phyloP scores from a whole-genome alignment of 805 yeast species.

The Komagataella kurtzmanii region DNA sequence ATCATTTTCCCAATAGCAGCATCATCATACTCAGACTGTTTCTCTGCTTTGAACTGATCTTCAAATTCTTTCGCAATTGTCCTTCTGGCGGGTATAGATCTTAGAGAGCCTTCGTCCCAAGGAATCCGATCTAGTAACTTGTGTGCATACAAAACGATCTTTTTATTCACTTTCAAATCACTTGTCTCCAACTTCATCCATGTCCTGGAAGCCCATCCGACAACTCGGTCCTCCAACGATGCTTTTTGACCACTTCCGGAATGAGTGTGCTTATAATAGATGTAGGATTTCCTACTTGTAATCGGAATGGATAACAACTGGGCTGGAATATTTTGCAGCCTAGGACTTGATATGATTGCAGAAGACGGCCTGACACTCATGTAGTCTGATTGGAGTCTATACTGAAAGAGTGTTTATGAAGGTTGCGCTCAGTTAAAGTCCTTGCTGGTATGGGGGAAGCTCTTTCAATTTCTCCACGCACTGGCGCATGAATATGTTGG shows the following conservation, averaged over 20 bases:
- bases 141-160: conserved; percentile 40
- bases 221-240: conserved; percentile 25
- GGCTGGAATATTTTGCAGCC: conserved; percentile 23
- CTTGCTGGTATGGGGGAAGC: not conserved
- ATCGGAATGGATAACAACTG: conserved; percentile 63
- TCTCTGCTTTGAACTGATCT: conserved; percentile 12
- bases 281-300: conserved; percentile 42
- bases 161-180: conserved; percentile 38
- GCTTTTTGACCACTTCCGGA: conserved; percentile 16
- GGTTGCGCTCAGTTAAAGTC: not conserved
- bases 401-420: not conserved
- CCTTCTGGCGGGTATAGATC: conserved; percentile 60
- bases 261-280: conserved; percentile 52
- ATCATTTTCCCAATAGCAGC: conserved; percentile 8
- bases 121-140: conserved; percentile 49
- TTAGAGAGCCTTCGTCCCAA: conserved; percentile 67
- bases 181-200: conserved; percentile 57
- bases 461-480: not conserved
- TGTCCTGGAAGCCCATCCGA: conserved; percentile 33
- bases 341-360: not conserved
- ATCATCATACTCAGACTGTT: conserved; percentile 5
- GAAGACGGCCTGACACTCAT: not conserved
- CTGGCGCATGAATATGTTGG: not conserved
- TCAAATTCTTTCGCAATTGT: conserved; percentile 39
- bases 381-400: not conserved